Conservation (phyloP, 805 yeast genomes). For the Lipomyces yamanashiensis region DNA sequence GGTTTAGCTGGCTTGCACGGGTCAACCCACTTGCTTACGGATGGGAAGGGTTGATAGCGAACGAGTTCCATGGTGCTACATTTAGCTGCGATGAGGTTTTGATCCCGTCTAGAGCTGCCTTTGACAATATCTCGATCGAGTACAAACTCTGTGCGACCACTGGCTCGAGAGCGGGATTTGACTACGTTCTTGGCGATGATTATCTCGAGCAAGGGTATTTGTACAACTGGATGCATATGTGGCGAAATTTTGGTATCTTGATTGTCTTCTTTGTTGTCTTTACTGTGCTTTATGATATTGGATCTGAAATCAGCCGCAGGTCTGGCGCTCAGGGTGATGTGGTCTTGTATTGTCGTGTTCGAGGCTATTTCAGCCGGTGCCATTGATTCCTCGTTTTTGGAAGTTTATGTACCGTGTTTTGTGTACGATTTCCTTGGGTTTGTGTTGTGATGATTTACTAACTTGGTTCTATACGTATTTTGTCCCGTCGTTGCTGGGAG, state of each 20-base stretch:
- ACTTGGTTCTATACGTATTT: conserved; percentile 61
- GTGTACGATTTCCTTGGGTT: conserved; percentile 41
- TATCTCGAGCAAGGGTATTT: conserved; percentile 56
- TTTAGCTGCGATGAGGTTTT: conserved; percentile 55
- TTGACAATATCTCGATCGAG: conserved; percentile 47
- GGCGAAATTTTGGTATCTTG: conserved; percentile 80
- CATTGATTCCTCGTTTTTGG: conserved; percentile 79
- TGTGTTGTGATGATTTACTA: not conserved
- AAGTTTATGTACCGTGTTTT: conserved; percentile 77
- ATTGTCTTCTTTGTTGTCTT: conserved; percentile 56
- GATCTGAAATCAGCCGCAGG: conserved; percentile 45
- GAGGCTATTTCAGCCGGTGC: conserved; percentile 66
- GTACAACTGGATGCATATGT: conserved; percentile 62
- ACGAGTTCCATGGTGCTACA: conserved; percentile 63
- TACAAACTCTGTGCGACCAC: conserved; percentile 58
- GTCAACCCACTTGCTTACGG: conserved; percentile 62
- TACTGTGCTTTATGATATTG: conserved; percentile 40
- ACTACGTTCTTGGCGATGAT: conserved; percentile 60
- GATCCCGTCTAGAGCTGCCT: conserved; percentile 66
- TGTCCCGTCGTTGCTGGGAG: conserved; percentile 58
- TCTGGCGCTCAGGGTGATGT: conserved; percentile 44
- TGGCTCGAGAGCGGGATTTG: conserved; percentile 59
- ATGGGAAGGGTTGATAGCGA: conserved; percentile 66
- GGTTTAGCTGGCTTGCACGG: conserved; percentile 72
- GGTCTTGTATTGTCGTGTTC: conserved; percentile 66